These are phyloP conservation scores for Lyophyllum semitale DNA, from an alignment of 768 basidiomycete genomes.

Conservation along the genomic window DNA sequence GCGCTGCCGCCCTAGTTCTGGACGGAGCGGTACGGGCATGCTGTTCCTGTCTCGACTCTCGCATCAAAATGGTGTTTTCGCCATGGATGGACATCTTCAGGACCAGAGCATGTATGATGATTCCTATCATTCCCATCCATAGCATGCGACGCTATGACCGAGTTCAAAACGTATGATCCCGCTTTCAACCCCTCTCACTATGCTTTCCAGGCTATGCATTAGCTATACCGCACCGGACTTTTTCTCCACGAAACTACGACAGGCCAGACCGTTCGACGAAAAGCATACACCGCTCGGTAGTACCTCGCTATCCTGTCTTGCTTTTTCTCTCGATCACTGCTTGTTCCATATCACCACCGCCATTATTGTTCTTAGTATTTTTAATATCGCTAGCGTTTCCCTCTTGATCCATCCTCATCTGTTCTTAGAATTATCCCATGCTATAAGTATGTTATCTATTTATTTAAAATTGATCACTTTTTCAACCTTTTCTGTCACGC, in stretches of 20 bases:
- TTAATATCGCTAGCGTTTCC: not conserved
- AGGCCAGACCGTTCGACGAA: not conserved
- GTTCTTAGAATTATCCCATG: no score
- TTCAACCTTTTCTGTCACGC: no score
- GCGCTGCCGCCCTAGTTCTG: slow-evolving; percentile 33
- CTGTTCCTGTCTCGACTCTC: not conserved
- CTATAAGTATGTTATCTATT: no score
- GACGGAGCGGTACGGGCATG: slow-evolving; percentile 18
- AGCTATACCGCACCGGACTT: not conserved
- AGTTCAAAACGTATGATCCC: not conserved
- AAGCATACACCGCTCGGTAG: not conserved
- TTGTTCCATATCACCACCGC: slow-evolving; percentile 1
- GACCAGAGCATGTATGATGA: slow-evolving; percentile 18
- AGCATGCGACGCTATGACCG: slow-evolving; percentile 17
- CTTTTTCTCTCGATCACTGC: not conserved
- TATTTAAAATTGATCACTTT: no score
- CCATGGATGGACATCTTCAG: slow-evolving; percentile 8
- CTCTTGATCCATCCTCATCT: not conserved
- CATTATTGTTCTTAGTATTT: not conserved
- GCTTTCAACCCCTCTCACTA: not conserved
- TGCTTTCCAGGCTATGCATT: not conserved
- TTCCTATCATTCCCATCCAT: slow-evolving; percentile 14
- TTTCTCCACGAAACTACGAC: not conserved
- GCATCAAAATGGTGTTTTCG: slow-evolving; percentile 8
- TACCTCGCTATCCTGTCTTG: not conserved